Evolutionary conservation across 129 eudicot species (phyloP).

Genomic region (Arctium minus): DNA sequence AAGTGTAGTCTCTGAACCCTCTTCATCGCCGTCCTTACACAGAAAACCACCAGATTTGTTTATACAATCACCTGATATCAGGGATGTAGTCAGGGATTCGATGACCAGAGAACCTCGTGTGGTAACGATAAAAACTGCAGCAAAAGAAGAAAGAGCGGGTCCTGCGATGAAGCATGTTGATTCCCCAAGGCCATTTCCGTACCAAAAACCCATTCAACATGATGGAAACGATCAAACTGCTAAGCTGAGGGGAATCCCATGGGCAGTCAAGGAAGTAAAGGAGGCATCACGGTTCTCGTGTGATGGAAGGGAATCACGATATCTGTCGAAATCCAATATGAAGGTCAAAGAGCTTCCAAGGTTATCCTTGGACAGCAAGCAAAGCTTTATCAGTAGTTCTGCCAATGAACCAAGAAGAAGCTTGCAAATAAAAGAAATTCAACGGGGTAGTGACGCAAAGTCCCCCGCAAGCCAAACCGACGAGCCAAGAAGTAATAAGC

Average conservation of each 20-base stretch:
- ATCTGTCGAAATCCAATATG: slow-evolving; percentile 30
- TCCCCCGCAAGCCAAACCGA: slow-evolving; percentile 1
- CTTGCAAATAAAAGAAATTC: neutral
- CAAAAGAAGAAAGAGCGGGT: slow-evolving; percentile 44
- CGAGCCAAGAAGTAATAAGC: slow-evolving; percentile 50
- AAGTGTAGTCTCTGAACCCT: slow-evolving; percentile 35
- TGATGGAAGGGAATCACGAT: slow-evolving; percentile 72
- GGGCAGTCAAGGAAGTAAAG: slow-evolving; percentile 31
- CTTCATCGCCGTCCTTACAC: slow-evolving; percentile 31
- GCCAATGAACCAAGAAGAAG: slow-evolving; percentile 30
- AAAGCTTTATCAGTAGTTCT: slow-evolving; percentile 34
- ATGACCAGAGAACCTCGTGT: slow-evolving; percentile 60
- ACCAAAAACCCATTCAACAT: slow-evolving; percentile 28
- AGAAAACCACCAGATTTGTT: slow-evolving; percentile 28
- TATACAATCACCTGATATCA: slow-evolving; percentile 45
- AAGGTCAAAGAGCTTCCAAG: slow-evolving; percentile 81
- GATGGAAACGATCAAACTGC: slow-evolving; percentile 36
- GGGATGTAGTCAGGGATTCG: slow-evolving; percentile 64
- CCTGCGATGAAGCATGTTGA: slow-evolving; percentile 56
- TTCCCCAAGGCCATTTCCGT: slow-evolving; percentile 90
- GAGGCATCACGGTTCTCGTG: slow-evolving; percentile 69
- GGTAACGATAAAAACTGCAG: slow-evolving; percentile 46
- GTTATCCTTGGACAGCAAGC: slow-evolving; percentile 80
- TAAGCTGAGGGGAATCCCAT: slow-evolving; percentile 36
- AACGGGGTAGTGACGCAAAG: neutral